A percentile compares a stretch with the other conserved stretches of the same genome.
phyloP scores from a whole-genome alignment of 257 asterid genomes.

The Gardenia jasminoides region DNA sequence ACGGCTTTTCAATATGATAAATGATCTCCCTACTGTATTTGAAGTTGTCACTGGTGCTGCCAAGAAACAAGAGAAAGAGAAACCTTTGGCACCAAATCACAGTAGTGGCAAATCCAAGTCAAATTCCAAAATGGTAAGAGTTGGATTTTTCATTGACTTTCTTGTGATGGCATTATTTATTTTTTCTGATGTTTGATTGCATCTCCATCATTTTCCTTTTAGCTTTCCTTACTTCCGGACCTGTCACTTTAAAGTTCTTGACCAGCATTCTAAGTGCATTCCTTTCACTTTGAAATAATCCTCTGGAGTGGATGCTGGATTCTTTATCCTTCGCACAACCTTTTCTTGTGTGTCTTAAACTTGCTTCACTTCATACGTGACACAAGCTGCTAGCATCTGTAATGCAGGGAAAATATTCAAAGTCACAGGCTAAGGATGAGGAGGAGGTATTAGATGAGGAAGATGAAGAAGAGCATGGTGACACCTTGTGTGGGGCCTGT shows the following conservation, averaged over 20 bases:
- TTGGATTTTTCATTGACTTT: background rate
- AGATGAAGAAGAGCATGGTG: constrained; percentile 69
- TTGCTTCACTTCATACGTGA: constrained; percentile 15
- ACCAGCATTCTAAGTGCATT: background rate
- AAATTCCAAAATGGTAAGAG: constrained; percentile 54
- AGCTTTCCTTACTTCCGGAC: background rate
- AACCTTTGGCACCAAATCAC: constrained; percentile 50
- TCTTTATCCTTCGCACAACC: background rate
- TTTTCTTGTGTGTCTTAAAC: background rate
- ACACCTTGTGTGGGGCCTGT: constrained; percentile 68
- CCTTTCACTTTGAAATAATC: background rate
- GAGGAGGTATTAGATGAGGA: constrained; percentile 59
- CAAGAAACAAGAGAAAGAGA: constrained; percentile 60
- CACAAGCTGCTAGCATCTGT: constrained; percentile 39
- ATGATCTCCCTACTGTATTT: constrained; percentile 69
- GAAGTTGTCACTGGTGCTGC: constrained; percentile 72
- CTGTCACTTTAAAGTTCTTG: background rate
- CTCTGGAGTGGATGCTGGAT: background rate
- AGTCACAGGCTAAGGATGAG: constrained; percentile 45
- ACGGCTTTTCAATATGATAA: constrained; percentile 73
- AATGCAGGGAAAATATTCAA: constrained; percentile 34
- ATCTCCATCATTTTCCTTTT: background rate
- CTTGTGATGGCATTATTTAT: background rate
- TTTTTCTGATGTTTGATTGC: background rate
- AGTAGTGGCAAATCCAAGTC: constrained; percentile 54